phyloP scores from a whole-genome alignment of 768 basidiomycete genomes.

The Calocera viscosa region DNA sequence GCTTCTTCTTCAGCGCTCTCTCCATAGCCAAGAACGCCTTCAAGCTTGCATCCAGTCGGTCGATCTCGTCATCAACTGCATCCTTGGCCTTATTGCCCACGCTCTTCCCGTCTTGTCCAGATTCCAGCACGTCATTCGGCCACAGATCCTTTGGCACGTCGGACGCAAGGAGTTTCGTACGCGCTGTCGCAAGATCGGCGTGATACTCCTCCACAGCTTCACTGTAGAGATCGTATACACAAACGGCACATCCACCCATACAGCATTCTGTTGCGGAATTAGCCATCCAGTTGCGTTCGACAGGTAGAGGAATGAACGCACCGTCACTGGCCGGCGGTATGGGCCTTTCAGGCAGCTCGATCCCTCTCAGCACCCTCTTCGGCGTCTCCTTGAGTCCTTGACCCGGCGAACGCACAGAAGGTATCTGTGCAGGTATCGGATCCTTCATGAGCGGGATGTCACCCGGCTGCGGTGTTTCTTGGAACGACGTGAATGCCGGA shows the following conservation, averaged over 20 bases:
- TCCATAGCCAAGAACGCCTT: conserved; percentile 67
- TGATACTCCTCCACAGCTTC: conserved; percentile 56
- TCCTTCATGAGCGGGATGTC: background rate
- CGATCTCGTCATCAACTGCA: conserved; percentile 20
- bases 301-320: conserved; percentile 24
- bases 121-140: conserved; percentile 42
- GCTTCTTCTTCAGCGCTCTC: conserved; percentile 39
- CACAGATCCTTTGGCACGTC: conserved; percentile 48
- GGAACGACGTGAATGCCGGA: conserved; percentile 2
- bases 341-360: conserved; percentile 50
- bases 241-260: conserved; percentile 90
- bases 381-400: background rate
- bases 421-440: background rate
- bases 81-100: background rate
- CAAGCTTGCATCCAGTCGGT: conserved; percentile 31
- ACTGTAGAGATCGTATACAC: conserved; percentile 79
- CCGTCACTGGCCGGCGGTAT: conserved; percentile 55
- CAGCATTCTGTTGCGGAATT: conserved; percentile 57
- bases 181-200: conserved; percentile 39
- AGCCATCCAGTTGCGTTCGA: background rate
- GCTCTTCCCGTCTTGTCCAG: conserved; percentile 12
- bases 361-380: conserved; percentile 26
- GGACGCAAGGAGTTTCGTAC: conserved; percentile 36
- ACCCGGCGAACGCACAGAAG: background rate
- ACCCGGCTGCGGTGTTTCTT: background rate